These are phyloP conservation scores for Omphalotus olearius DNA, from an alignment of 1,284 basidiomycete species.

Conservation along the genomic window DNA sequence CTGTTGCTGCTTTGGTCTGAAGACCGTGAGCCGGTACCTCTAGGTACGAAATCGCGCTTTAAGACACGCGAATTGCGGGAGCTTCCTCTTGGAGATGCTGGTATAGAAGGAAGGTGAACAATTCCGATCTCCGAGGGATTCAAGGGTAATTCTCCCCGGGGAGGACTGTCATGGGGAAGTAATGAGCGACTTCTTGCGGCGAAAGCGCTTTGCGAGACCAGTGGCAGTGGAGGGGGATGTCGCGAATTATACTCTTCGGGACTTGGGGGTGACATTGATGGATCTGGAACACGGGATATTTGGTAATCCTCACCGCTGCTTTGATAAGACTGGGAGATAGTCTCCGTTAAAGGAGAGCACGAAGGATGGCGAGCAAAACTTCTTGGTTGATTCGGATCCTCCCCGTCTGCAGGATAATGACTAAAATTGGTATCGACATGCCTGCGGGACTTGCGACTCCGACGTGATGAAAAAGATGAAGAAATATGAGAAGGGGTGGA, in stretches of 20 bases:
- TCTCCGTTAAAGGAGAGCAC: neutral
- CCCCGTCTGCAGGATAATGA: constrained; percentile 25
- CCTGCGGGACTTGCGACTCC: constrained; percentile 1
- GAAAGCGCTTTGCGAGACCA: constrained; percentile 15
- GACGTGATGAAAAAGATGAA: neutral
- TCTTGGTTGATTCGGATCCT: constrained; percentile 19
- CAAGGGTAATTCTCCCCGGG: constrained; percentile 22
- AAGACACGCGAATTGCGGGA: constrained; percentile 15
- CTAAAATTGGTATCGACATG: constrained; percentile 24
- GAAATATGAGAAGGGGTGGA: neutral
- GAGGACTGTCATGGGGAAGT: constrained; percentile 10
- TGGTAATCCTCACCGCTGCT: neutral
- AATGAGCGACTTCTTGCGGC: constrained; percentile 12
- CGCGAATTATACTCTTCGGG: constrained; percentile 12
- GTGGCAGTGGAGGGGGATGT: constrained; percentile 15
- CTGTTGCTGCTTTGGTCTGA: constrained; percentile 7
- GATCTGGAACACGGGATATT: neutral
- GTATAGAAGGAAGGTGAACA: constrained; percentile 44
- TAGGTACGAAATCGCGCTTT: neutral
- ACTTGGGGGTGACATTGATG: neutral
- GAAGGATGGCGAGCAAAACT: constrained; percentile 21
- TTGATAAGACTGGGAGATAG: constrained; percentile 1
- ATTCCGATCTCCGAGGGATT: constrained; percentile 45
- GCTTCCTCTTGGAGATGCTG: constrained; percentile 19
- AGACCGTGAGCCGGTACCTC: constrained; percentile 1